Percentiles rank a stretch among this genome's conserved stretches.
Evolutionary conservation across 371 early-diverging fungal genomes (phyloP).

Genomic region (Entomophthora muscae): DNA sequence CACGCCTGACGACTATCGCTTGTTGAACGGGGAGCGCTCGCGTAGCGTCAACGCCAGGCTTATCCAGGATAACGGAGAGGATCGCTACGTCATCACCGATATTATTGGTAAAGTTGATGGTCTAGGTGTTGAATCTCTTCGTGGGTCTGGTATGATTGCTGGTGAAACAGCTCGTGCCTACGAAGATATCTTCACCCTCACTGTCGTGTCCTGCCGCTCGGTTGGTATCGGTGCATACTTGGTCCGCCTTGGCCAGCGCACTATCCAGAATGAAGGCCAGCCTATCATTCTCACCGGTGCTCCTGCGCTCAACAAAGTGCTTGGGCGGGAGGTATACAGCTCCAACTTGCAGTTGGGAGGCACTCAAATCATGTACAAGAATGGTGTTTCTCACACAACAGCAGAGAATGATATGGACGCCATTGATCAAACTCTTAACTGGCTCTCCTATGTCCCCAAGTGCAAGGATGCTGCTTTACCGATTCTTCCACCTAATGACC

Average conservation of each 20-base stretch:
- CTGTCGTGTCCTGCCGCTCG: no score
- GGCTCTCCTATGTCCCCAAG: constrained; percentile 71
- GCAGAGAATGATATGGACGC: constrained; percentile 92
- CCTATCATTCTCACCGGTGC: constrained; percentile 98
- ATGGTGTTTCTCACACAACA: constrained; percentile 92
- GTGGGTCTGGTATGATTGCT: no score
- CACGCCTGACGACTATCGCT: no score
- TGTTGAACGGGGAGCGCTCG: no score
- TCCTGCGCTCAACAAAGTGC: constrained; percentile 93
- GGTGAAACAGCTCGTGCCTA: constrained; percentile 92
- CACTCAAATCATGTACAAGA: constrained; percentile 96
- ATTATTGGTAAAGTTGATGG: constrained; percentile 74
- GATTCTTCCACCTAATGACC: constrained; percentile 24
- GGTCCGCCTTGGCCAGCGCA: constrained; percentile 93
- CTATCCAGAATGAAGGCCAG: constrained; percentile 92
- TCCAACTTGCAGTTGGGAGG: constrained; percentile 98
- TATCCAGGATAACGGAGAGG: constrained; percentile 55
- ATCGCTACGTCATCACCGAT: constrained; percentile 66
- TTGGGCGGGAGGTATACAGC: constrained; percentile 95
- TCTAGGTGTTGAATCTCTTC: constrained; percentile 96
- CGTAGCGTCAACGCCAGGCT: constrained; percentile 49
- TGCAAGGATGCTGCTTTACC: constrained; percentile 39
- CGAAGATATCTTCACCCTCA: constrained; percentile 85
- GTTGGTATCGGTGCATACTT: constrained; percentile 99
- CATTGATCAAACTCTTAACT: no score